Conservation (phyloP, 768 basidiomycete genomes). For the Tulasnella sp. region DNA sequence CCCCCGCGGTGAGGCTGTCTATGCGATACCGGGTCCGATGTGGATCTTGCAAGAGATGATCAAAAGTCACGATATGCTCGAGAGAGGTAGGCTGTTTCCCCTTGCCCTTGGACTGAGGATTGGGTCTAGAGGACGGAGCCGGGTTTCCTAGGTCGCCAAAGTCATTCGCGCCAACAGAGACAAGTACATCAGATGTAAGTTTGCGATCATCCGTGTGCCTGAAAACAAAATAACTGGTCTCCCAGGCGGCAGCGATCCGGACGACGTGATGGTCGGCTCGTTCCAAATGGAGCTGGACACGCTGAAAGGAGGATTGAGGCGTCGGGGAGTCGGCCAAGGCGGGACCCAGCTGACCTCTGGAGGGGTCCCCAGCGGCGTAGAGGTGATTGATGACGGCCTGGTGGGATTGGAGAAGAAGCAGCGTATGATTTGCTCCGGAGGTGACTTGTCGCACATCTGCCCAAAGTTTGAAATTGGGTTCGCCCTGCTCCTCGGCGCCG, state of each 20-base stretch:
- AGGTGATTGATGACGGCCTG: conserved; percentile 26
- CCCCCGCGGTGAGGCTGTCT: conserved; percentile 45
- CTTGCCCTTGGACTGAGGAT: neutral
- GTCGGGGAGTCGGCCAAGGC: conserved; percentile 23
- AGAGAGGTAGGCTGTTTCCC: conserved; percentile 21
- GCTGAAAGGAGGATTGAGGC: conserved; percentile 24
- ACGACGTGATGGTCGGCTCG: conserved; percentile 32
- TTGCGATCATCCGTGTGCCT: conserved; percentile 31
- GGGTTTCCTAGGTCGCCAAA: conserved; percentile 66
- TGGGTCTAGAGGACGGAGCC: conserved; percentile 10
- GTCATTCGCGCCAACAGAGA: conserved; percentile 78
- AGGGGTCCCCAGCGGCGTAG: conserved; percentile 67
- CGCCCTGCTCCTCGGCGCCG: neutral
- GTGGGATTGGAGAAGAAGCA: conserved; percentile 39
- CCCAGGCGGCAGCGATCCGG: conserved; percentile 61
- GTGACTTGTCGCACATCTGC: conserved; percentile 38
- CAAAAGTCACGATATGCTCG: conserved; percentile 32
- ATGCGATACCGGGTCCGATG: conserved; percentile 23
- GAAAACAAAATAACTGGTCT: conserved; percentile 66
- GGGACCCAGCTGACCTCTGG: conserved; percentile 57
- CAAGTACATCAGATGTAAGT: conserved; percentile 27
- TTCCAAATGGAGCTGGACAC: conserved; percentile 12
- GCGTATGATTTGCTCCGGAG: conserved; percentile 68
- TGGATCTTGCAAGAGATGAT: conserved; percentile 25
- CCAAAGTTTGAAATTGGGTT: neutral